Conservation (phyloP, 768 basidiomycete genomes). For the Suillus occidentalis region DNA sequence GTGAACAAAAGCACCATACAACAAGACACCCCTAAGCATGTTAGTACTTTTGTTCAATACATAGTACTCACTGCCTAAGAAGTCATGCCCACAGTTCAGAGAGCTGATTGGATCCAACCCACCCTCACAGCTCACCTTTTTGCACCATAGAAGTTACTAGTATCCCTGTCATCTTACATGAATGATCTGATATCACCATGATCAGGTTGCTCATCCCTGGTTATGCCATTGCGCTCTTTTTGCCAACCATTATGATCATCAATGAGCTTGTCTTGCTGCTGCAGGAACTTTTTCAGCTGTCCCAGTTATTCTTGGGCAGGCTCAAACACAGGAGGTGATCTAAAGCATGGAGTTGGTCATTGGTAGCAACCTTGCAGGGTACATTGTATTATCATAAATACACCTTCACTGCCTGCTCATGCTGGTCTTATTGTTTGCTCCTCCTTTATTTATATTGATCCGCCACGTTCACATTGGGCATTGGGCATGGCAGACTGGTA, state of each 20-base stretch:
- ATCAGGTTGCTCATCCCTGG: conserved; percentile 44
- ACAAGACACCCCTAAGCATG: no score
- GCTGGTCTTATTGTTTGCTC: conserved; percentile 35
- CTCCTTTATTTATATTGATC: conserved; percentile 42
- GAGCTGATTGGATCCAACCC: no score
- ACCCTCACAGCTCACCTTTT: no score
- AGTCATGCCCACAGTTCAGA: no score
- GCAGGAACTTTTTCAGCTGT: conserved; percentile 53
- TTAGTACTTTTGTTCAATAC: no score
- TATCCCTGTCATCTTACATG: conserved; percentile 2
- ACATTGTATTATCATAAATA: conserved; percentile 31
- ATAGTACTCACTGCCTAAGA: no score
- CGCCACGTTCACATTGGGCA: conserved; percentile 37
- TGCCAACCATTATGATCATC: conserved; percentile 44
- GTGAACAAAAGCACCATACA: no score
- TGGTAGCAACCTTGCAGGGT: conserved; percentile 58
- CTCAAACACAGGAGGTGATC: conserved; percentile 55
- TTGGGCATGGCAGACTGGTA: conserved; percentile 33
- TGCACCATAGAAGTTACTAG: no score
- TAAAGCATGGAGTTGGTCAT: conserved; percentile 56
- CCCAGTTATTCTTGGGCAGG: conserved; percentile 51
- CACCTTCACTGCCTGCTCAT: not conserved
- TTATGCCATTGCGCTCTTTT: conserved; percentile 51
- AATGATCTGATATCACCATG: not conserved
- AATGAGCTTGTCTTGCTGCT: conserved; percentile 47